These are phyloP conservation scores for Rhizopus microsporus DNA, from an alignment of 371 early-diverging fungal species.

Conservation along the genomic window DNA sequence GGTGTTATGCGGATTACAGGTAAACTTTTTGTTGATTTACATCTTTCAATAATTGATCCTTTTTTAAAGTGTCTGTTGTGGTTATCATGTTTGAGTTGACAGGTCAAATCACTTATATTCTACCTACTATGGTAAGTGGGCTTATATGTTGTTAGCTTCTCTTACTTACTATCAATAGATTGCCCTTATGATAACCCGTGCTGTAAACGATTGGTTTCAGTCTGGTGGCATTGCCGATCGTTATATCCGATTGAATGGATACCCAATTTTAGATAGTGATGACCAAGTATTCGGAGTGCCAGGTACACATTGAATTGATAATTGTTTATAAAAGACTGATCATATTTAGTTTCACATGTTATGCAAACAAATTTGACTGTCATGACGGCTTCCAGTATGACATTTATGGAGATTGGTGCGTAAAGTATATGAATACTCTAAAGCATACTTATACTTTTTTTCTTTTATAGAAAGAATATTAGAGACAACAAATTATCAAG, in stretches of 20 bases:
- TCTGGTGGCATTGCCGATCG: slow-evolving; percentile 88
- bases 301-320: slow-evolving; percentile 26
- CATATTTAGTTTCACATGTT: slow-evolving; percentile 56
- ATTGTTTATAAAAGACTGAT: background rate
- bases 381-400: slow-evolving; percentile 58
- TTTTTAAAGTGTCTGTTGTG: slow-evolving; percentile 69
- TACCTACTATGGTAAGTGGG: slow-evolving; percentile 86
- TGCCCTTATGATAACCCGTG: slow-evolving; percentile 85
- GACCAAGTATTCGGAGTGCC: slow-evolving; percentile 64
- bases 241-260: slow-evolving; percentile 79
- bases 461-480: slow-evolving; percentile 47
- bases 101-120: slow-evolving; percentile 86
- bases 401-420: slow-evolving; percentile 42
- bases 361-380: slow-evolving; percentile 63
- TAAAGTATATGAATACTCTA: background rate
- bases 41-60: background rate
- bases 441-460: background rate
- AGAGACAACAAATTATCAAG: slow-evolving; percentile 59
- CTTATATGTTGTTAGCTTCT: background rate
- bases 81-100: slow-evolving; percentile 98
- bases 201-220: slow-evolving; percentile 83
- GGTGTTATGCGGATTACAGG: slow-evolving; percentile 73
- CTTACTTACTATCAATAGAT: slow-evolving; percentile 44
- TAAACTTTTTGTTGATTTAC: slow-evolving; percentile 14
- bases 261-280: slow-evolving; percentile 89